A percentile compares a stretch with the other conserved stretches of the same genome.
Evolutionary conservation across 2,329 filamentous ascomycete species (phyloP).

Genomic region (Sclerotinia sclerotiorum): DNA sequence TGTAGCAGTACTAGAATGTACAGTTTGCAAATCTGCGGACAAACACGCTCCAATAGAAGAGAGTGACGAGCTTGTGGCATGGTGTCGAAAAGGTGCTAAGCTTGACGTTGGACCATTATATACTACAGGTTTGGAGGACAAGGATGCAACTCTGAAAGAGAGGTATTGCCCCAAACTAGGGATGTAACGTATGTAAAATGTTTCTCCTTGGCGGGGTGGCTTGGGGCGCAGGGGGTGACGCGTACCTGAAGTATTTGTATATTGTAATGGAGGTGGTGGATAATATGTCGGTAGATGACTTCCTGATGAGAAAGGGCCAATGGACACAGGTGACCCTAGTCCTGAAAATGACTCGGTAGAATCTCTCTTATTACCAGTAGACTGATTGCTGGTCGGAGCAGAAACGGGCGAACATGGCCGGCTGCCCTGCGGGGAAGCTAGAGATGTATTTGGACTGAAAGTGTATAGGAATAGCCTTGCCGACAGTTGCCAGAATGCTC

Average conservation of each 20-base stretch:
- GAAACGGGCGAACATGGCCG: conserved; percentile 53
- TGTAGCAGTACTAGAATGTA: conserved; percentile 45
- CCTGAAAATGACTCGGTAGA: conserved; percentile 45
- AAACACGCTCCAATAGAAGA: conserved; percentile 38
- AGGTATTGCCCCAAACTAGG: conserved; percentile 81
- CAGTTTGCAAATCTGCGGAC: conserved; percentile 44
- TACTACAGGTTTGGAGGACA: conserved; percentile 61
- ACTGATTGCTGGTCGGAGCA: conserved; percentile 40
- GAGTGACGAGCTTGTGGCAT: conserved; percentile 34
- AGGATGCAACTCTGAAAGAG: conserved; percentile 80
- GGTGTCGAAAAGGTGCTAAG: conserved; percentile 34
- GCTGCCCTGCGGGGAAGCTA: conserved; percentile 54
- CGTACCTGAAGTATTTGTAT: conserved; percentile 72
- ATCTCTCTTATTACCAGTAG: conserved; percentile 35
- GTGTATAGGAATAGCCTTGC: conserved; percentile 86
- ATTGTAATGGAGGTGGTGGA: conserved; percentile 79
- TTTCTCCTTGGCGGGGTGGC: conserved; percentile 84
- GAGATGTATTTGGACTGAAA: conserved; percentile 55
- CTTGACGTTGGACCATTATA: conserved; percentile 57
- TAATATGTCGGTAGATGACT: conserved; percentile 91
- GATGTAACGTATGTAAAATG: conserved; percentile 86
- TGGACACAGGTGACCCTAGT: conserved; percentile 43
- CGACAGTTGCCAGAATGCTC: conserved; percentile 90
- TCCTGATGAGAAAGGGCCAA: conserved; percentile 74
- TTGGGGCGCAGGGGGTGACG: conserved; percentile 87